These are phyloP conservation scores for Dorcoceras hygrometricum DNA, from an alignment of 257 asterid genomes.

Conservation along the genomic window DNA sequence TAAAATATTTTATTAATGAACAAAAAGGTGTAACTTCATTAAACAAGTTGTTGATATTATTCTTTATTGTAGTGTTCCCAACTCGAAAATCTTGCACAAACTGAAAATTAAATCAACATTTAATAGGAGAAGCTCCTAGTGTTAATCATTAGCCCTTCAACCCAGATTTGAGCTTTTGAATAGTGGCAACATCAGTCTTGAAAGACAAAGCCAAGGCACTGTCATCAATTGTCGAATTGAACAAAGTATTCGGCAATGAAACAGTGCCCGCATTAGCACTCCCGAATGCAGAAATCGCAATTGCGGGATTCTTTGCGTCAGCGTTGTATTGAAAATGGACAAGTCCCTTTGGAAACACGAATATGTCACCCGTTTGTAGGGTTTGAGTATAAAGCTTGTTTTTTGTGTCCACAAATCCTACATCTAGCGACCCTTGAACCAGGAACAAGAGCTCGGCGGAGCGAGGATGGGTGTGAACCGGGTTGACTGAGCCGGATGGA, in stretches of 20 bases:
- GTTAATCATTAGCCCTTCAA: not conserved
- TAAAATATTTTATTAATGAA: too few species aligned
- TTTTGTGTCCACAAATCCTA: constrained; percentile 51
- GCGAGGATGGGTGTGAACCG: constrained; percentile 60
- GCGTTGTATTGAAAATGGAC: constrained; percentile 55
- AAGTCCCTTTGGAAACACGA: constrained; percentile 50
- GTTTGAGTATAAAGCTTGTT: constrained; percentile 44
- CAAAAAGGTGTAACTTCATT: too few species aligned
- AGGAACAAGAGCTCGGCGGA: constrained; percentile 57
- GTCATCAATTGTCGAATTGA: constrained; percentile 33
- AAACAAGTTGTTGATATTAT: too few species aligned
- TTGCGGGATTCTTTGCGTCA: constrained; percentile 24
- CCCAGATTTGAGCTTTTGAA: constrained; percentile 24
- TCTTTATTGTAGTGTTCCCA: too few species aligned
- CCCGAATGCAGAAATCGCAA: constrained; percentile 40
- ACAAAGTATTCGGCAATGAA: constrained; percentile 28
- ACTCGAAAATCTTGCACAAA: too few species aligned
- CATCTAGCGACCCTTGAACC: constrained; percentile 41
- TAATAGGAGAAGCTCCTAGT: too few species aligned
- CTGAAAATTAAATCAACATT: too few species aligned
- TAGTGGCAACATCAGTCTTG: constrained; percentile 31
- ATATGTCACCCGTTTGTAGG: constrained; percentile 41
- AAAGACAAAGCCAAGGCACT: constrained; percentile 32
- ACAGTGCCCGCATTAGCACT: constrained; percentile 45
- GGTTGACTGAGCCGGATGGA: constrained; percentile 47